phyloP scores from a whole-genome alignment of 106 monocot genomes.

The Chionographis japonica region DNA sequence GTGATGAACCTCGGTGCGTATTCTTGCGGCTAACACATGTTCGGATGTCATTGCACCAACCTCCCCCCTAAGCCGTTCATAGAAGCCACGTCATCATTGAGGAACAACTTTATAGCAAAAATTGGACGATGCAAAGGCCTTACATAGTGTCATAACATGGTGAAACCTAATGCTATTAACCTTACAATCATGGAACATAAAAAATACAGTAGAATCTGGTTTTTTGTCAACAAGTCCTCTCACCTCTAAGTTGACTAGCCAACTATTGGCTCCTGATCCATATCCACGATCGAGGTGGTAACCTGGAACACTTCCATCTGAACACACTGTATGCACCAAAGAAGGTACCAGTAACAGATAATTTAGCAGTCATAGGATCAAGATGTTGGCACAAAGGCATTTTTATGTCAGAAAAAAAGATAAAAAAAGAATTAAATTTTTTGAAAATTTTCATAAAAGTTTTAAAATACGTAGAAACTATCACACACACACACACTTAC shows the following conservation, averaged over 20 bases:
- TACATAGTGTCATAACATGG: too few species aligned
- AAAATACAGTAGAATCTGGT: too few species aligned
- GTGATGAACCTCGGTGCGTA: slow-evolving; percentile 49
- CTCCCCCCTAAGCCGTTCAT: slow-evolving; percentile 46
- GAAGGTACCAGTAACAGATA: background rate
- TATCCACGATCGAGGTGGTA: slow-evolving; percentile 72
- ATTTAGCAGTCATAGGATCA: too few species aligned
- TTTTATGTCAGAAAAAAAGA: too few species aligned
- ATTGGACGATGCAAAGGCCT: background rate
- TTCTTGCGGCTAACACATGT: slow-evolving; percentile 45
- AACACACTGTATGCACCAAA: slow-evolving; percentile 45
- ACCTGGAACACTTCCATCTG: slow-evolving; percentile 71
- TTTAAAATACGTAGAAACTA: too few species aligned
- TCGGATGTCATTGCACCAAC: slow-evolving; percentile 52
- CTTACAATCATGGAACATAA: too few species aligned
- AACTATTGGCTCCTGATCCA: slow-evolving; percentile 73
- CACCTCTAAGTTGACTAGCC: slow-evolving; percentile 77
- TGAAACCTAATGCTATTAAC: too few species aligned
- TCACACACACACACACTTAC: too few species aligned
- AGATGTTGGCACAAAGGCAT: too few species aligned
- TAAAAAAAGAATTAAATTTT: too few species aligned
- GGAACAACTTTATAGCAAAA: background rate
- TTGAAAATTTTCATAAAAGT: too few species aligned
- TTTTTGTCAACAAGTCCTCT: slow-evolving; percentile 5
- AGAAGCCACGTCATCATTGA: background rate